These are phyloP conservation scores for Xylariaceae sp. DNA, from an alignment of 2,329 filamentous ascomycete species.

Conservation along the genomic window DNA sequence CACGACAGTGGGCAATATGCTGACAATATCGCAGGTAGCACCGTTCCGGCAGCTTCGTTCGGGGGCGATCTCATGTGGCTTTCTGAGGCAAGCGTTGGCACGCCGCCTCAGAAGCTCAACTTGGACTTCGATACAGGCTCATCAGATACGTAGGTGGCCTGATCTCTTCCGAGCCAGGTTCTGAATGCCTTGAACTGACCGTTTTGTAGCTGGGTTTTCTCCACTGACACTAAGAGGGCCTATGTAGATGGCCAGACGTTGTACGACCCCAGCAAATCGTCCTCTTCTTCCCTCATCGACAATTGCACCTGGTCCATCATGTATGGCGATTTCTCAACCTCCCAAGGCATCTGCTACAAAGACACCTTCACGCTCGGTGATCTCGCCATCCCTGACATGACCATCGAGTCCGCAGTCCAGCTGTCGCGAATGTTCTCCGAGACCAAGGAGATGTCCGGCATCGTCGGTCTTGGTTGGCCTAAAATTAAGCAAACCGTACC, in stretches of 20 bases:
- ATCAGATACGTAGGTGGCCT: conserved; percentile 53
- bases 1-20: conserved; percentile 14
- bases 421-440: conserved; percentile 40
- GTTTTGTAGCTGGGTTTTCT: conserved; percentile 48
- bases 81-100: conserved; percentile 41
- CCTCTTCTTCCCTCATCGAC: conserved; percentile 35
- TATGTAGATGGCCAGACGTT: conserved; percentile 39
- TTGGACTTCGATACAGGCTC: conserved; percentile 53
- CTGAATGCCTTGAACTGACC: conserved; percentile 15
- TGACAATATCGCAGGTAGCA: conserved; percentile 24
- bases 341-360: conserved; percentile 42
- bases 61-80: conserved; percentile 40
- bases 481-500: conserved; percentile 41
- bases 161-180: conserved; percentile 7
- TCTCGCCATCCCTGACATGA: conserved; percentile 39
- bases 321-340: conserved; percentile 41
- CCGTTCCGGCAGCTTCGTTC: conserved; percentile 31
- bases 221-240: conserved; percentile 40
- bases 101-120: conserved; percentile 42
- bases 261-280: conserved; percentile 43
- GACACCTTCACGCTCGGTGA: conserved; percentile 45
- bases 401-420: conserved; percentile 44
- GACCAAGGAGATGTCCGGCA: conserved; percentile 40
- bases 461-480: conserved; percentile 48
- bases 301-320: conserved; percentile 45